Evolutionary conservation across 352 stramenopile species (phyloP).

Genomic region (Pythium brassicae): DNA sequence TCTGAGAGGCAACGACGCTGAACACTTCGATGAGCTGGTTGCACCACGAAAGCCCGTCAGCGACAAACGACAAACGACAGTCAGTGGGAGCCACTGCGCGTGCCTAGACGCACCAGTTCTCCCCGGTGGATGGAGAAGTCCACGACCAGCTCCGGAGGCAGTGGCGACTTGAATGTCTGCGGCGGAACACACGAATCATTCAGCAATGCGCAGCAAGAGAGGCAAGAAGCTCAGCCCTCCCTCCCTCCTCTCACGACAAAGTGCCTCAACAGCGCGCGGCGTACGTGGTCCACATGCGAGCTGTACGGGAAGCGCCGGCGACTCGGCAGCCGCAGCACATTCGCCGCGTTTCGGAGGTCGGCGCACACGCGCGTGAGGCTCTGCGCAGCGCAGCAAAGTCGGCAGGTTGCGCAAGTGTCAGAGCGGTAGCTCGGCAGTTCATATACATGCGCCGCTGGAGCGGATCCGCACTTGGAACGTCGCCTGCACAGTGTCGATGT

Average conservation of each 20-base stretch:
- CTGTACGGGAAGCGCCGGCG: slow-evolving; percentile 77
- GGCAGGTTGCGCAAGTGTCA: neutral
- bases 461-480: slow-evolving; percentile 27
- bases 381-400: slow-evolving; percentile 1
- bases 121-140: slow-evolving; percentile 83
- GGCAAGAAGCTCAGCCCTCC: neutral
- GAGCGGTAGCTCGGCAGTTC: neutral
- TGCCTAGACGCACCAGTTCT: slow-evolving; percentile 41
- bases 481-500: slow-evolving; percentile 44
- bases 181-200: neutral
- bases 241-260: neutral
- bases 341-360: slow-evolving; percentile 61
- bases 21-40: slow-evolving; percentile 72
- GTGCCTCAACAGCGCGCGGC: neutral
- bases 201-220: neutral
- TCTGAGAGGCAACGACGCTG: slow-evolving; percentile 50
- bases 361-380: slow-evolving; percentile 50
- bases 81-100: neutral
- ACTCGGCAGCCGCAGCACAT: slow-evolving; percentile 71
- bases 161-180: slow-evolving; percentile 64
- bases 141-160: slow-evolving; percentile 71
- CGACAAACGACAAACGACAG: neutral
- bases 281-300: slow-evolving; percentile 73
- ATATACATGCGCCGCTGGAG: neutral
- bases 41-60: neutral